These are phyloP conservation scores for Debaryomyces maramus DNA, from an alignment of 805 yeast genomes.

Conservation along the genomic window DNA sequence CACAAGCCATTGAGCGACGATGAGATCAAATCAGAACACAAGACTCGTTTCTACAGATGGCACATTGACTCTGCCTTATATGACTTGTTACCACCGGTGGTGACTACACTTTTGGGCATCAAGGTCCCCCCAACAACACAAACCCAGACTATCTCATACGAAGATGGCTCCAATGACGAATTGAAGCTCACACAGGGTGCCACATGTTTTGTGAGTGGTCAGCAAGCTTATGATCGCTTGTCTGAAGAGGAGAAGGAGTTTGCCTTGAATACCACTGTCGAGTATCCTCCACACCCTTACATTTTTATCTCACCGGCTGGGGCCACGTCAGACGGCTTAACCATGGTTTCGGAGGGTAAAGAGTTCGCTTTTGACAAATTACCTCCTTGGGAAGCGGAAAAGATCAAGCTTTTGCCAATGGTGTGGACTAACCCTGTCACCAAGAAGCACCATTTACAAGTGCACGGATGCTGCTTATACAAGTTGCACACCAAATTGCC, in stretches of 20 bases:
- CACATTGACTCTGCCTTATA: conserved; percentile 90
- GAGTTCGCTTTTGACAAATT: conserved; percentile 65
- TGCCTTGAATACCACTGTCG: conserved; percentile 77
- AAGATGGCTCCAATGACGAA: conserved; percentile 53
- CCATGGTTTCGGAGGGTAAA: conserved; percentile 79
- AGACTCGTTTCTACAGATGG: conserved; percentile 89
- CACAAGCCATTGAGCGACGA: conserved; percentile 61
- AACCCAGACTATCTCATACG: conserved; percentile 65
- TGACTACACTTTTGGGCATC: conserved; percentile 81
- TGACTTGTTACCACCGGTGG: conserved; percentile 82
- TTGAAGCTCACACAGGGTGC: conserved; percentile 79
- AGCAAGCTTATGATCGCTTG: conserved; percentile 66
- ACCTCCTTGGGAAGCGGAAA: conserved; percentile 81
- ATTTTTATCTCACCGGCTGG: conserved; percentile 77
- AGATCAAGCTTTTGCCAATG: conserved; percentile 76
- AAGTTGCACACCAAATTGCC: conserved; percentile 53
- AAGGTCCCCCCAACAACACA: conserved; percentile 71
- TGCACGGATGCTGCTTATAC: conserved; percentile 84
- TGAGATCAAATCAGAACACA: conserved; percentile 56
- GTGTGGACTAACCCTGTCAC: conserved; percentile 94
- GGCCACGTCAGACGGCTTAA: conserved; percentile 83
- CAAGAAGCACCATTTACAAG: conserved; percentile 77
- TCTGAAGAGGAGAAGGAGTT: conserved; percentile 69
- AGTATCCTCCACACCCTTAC: conserved; percentile 91
- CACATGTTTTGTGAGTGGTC: conserved; percentile 87